phyloP scores from a whole-genome alignment of 768 basidiomycete genomes.

The Mycena venus region DNA sequence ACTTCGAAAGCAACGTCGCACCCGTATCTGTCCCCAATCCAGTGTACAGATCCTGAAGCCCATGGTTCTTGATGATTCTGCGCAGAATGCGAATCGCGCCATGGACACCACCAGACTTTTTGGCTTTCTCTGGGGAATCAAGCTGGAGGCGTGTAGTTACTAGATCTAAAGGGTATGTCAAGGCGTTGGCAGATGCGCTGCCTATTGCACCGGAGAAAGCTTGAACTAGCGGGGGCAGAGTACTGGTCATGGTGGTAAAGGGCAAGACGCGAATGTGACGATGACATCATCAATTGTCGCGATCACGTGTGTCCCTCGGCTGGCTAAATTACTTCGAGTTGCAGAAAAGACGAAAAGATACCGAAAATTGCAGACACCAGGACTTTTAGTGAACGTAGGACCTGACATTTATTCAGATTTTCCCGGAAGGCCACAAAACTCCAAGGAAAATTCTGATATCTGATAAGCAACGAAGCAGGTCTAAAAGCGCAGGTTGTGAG shows the following conservation, averaged over 20 bases:
- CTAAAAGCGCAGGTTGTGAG: too few species aligned
- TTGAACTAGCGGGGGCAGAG: slow-evolving; percentile 71
- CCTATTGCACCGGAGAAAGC: slow-evolving; percentile 71
- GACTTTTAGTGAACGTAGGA: too few species aligned
- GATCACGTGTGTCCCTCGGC: slow-evolving; percentile 17
- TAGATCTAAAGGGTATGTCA: slow-evolving; percentile 73
- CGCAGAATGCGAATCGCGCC: slow-evolving; percentile 54
- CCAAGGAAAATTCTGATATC: too few species aligned
- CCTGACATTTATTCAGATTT: too few species aligned
- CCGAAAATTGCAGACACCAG: too few species aligned
- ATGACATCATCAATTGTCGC: slow-evolving; percentile 15
- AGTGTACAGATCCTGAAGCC: slow-evolving; percentile 62
- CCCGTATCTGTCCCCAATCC: slow-evolving; percentile 66
- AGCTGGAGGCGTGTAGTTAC: slow-evolving; percentile 66
- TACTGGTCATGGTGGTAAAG: slow-evolving; percentile 63
- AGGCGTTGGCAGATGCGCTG: slow-evolving; percentile 64
- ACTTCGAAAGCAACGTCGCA: slow-evolving; percentile 69
- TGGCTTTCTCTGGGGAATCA: slow-evolving; percentile 42
- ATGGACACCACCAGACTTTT: slow-evolving; percentile 38
- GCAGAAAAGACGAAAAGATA: too few species aligned
- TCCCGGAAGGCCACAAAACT: too few species aligned
- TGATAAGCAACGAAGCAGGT: too few species aligned
- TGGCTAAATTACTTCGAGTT: too few species aligned
- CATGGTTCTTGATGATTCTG: slow-evolving; percentile 54
- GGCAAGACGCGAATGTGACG: background rate